Evolutionary conservation across 73 alveolate species (phyloP).

Genomic region (Diophrys appendiculata): DNA sequence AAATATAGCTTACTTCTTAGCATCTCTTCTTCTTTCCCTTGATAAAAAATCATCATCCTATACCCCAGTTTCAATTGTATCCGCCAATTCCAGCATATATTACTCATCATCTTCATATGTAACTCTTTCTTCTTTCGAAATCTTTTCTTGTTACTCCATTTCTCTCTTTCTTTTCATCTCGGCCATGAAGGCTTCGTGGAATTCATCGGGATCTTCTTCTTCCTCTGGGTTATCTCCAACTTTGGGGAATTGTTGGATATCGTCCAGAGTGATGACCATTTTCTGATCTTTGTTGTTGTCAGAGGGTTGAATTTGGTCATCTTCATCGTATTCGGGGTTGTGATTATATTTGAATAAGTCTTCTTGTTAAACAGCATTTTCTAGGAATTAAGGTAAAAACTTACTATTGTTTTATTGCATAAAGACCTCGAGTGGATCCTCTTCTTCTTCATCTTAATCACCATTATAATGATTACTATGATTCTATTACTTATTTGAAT

Average conservation of each 20-base stretch:
- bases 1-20: conserved; percentile 78
- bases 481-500: background rate
- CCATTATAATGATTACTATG: conserved; percentile 26
- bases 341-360: conserved; percentile 6
- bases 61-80: conserved; percentile 53
- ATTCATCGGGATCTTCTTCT: conserved; percentile 44
- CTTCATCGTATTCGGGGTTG: conserved; percentile 51
- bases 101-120: conserved; percentile 88
- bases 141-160: conserved; percentile 65
- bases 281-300: conserved; percentile 15
- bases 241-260: conserved; percentile 1
- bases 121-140: conserved; percentile 44
- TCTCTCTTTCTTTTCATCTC: conserved; percentile 36
- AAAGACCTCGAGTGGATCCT: conserved; percentile 78
- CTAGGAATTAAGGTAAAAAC: conserved; percentile 8
- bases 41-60: conserved; percentile 80
- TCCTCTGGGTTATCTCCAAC: conserved; percentile 47
- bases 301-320: conserved; percentile 38
- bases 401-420: conserved; percentile 72
- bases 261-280: background rate
- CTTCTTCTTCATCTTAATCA: conserved; percentile 63
- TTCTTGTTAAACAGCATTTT: conserved; percentile 19
- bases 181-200: conserved; percentile 41
- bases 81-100: conserved; percentile 77
- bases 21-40: conserved; percentile 76